Evolutionary conservation across 2,329 filamentous ascomycete genomes (phyloP).

Genomic region (Scedosporium dehoogii): DNA sequence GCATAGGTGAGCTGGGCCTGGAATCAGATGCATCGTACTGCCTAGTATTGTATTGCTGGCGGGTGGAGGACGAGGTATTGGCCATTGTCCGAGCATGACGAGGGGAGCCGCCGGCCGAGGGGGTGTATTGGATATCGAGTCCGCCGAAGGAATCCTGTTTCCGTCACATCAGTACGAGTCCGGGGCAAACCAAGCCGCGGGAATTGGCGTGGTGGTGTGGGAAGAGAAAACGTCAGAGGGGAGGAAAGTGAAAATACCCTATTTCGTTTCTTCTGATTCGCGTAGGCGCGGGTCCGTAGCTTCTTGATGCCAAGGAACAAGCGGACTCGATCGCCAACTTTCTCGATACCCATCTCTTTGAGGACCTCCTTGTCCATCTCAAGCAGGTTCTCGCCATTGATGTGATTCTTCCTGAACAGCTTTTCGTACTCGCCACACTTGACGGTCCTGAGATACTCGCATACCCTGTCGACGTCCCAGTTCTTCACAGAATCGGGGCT

Average conservation of each 20-base stretch:
- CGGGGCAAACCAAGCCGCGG: no score
- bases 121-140: slow-evolving; percentile 56
- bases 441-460: slow-evolving; percentile 82
- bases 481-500: slow-evolving; percentile 65
- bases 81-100: slow-evolving; percentile 33
- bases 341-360: slow-evolving; percentile 97
- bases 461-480: slow-evolving; percentile 88
- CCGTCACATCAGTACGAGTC: neutral
- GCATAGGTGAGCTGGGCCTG: slow-evolving; percentile 59
- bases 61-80: slow-evolving; percentile 13
- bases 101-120: slow-evolving; percentile 52
- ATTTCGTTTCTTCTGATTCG: slow-evolving; percentile 74
- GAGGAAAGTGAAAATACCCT: slow-evolving; percentile 48
- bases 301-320: slow-evolving; percentile 82
- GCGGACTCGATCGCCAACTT: slow-evolving; percentile 90
- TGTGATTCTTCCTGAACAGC: slow-evolving; percentile 83
- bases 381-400: slow-evolving; percentile 92
- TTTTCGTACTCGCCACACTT: slow-evolving; percentile 92
- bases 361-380: slow-evolving; percentile 95
- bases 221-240: slow-evolving; percentile 7
- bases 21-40: slow-evolving; percentile 50
- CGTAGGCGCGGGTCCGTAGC: slow-evolving; percentile 64
- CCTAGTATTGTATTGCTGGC: slow-evolving; percentile 44
- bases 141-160: slow-evolving; percentile 71
- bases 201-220: neutral